Evolutionary conservation across 1,139 yeast species (phyloP), one percentile per base, ranked within the genome.

Genomic region (Zygoascus hellenicus): DNA sequence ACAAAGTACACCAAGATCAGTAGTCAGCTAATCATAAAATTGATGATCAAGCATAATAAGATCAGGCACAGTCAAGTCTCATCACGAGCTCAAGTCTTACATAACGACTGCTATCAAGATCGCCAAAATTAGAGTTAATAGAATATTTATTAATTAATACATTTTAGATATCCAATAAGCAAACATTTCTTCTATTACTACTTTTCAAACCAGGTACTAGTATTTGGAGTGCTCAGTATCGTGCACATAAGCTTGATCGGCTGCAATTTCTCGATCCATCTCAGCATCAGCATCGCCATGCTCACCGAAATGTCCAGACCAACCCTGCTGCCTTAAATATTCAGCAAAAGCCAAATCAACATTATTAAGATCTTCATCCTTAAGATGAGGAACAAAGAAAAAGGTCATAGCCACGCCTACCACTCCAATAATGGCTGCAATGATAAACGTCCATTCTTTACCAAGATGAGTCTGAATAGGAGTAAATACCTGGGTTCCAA

Each of bases 381-480:
- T 72, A 54, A 81, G 72, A 57, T 83, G 84, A 14, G 92, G 92
- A 51, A 84, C 72, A 50, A 80, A 80, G 58, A 83, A 58, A 58
- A 64, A 78, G 0, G 87, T 78, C 36, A 78, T 69, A n/a, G 74
- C 46, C 32, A 83, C 76, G 58, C 92, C 92, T 9, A 70, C 68
- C n/a, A 80, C 63, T 38, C 92, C 92, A 58, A 85, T 74, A 48
- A 77, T 70, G 16, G 90, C 88, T 35, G 87, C 84, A 58, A 82
- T 78, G 51, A 81, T 81, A 51, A 73, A 73, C 2, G 76, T 72
- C 67, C 71, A 73, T 41, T 63, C 58, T 50, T 65, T 61, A 9
- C 77, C 77, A 11, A 68, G 54, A 50, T 70, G 52, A 38, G 55
- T 60, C 55, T 70, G 66, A 46, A 73, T 69, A 13, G 76, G 75